Base-by-base conservation (phyloP, 441 rosid genomes). In the Flueggea neowawraea region DNA sequence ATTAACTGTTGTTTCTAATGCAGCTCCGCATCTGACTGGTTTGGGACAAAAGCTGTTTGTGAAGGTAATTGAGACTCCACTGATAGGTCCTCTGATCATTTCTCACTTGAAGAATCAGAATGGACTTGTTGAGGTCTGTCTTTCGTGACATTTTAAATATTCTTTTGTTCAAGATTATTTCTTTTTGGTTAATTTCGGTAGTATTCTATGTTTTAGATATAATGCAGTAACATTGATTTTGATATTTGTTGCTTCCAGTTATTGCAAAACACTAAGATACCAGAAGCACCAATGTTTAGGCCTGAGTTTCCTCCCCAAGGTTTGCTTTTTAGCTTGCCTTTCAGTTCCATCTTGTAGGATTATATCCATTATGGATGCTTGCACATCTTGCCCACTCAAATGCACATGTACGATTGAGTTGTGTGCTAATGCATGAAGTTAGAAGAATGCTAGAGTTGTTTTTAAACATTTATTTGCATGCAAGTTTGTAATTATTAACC, bases 21-120 rank as follows among this genome's bases (percentile, higher is more conserved):
- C 83, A 91, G 96, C 90, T 58, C 96, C 97, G 12, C 96, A 85
- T 79, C 69, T 91, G 81, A 83, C 90, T 17, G 97, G 97, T 12
- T 64, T 75, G 56, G 58, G 36, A 52, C 77, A 89, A 60, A 82
- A 73, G 82, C 53, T 89, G 50, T 89, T 89, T 61, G 85, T 84
- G 56, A 77, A 71, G 61, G 17, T 83, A 22, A 36, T 84, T 48
- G 97, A 89, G 72, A 71, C 88, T 31, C 97, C 97, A 12, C 14
- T 89, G 33, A 65, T 91, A 36, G 96, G 97, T 62, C 61, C 89
- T 62, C 63, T 73, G 55, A 62, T 91, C 61, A 69, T 87, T 0
- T 74, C 80, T 48, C 41, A 51, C 17, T 51, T 91, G 76, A 87
- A 85, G 81, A 87, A 81, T 69, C 73, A 85, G 67, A 91, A 89